Evolutionary conservation across 805 yeast species (phyloP).

Genomic region (Yarrowia sp.): DNA sequence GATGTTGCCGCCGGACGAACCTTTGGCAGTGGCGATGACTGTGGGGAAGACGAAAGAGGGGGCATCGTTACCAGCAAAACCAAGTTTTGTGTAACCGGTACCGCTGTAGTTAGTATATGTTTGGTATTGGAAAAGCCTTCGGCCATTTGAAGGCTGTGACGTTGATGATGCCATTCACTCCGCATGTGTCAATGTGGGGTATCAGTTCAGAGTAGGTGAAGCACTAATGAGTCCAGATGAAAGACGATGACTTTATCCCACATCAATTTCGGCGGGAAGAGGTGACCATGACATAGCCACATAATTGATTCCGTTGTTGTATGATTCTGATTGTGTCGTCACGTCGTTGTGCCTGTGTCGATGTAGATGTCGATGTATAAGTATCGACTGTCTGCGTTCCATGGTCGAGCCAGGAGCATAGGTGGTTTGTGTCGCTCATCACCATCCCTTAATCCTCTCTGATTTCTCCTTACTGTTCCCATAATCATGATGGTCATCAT

Average conservation of each 20-base stretch:
- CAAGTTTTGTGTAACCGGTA: conserved; percentile 95
- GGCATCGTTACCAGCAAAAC: conserved; percentile 97
- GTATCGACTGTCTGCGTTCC: not conserved
- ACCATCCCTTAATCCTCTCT: not conserved
- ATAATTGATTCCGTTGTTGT: not conserved
- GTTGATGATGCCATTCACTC: not conserved
- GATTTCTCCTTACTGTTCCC: not conserved
- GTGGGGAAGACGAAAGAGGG: conserved; percentile 98
- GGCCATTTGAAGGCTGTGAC: no score
- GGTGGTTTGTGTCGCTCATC: not conserved
- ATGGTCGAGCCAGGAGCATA: not conserved
- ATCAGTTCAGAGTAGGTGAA: not conserved
- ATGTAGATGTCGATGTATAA: not conserved
- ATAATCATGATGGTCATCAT: not conserved
- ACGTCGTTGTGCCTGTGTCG: not conserved
- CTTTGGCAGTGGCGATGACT: conserved; percentile 75
- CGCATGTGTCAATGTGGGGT: not conserved
- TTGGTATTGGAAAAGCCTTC: not conserved
- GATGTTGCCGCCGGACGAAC: conserved; percentile 44
- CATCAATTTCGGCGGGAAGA: no score
- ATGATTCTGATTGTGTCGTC: not conserved
- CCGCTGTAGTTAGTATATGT: conserved; percentile 56
- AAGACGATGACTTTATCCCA: not conserved
- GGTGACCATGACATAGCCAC: not conserved
- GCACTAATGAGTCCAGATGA: not conserved